Percentiles rank a stretch among this genome's conserved stretches.
Evolutionary conservation across 768 basidiomycete species (phyloP).

Genomic region (Tulasnella sp.): DNA sequence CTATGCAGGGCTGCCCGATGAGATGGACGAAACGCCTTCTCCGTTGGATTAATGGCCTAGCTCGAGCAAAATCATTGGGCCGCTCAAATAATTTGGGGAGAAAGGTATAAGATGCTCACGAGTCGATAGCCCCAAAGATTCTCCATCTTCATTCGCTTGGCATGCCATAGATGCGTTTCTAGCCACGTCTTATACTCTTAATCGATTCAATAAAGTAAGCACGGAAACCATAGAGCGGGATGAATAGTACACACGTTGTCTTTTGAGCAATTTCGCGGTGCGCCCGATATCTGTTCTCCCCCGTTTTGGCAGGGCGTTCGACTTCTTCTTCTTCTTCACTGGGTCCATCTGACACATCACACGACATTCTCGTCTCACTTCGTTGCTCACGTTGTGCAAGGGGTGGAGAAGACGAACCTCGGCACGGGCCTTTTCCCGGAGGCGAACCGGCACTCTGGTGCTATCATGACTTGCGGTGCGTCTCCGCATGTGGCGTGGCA

Average conservation of each 20-base stretch:
- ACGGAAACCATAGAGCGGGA: not conserved
- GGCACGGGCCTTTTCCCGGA: constrained; percentile 67
- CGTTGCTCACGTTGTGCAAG: not conserved
- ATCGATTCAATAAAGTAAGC: not conserved
- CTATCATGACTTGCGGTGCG: constrained; percentile 93
- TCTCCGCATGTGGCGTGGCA: constrained; percentile 83
- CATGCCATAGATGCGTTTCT: constrained; percentile 95
- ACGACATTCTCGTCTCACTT: not conserved
- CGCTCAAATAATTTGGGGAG: not conserved
- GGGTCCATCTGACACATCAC: constrained; percentile 39
- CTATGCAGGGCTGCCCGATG: constrained; percentile 80
- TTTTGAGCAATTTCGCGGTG: constrained; percentile 49
- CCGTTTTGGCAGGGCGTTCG: constrained; percentile 39
- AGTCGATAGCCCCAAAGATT: constrained; percentile 87
- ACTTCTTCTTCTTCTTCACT: constrained; percentile 29
- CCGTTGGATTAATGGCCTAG: constrained; percentile 75
- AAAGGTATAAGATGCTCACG: constrained; percentile 30
- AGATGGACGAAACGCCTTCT: constrained; percentile 85
- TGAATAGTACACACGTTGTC: constrained; percentile 51
- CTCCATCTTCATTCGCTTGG: constrained; percentile 93
- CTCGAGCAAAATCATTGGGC: not conserved
- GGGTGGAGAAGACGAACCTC: constrained; percentile 44
- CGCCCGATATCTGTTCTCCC: constrained; percentile 47
- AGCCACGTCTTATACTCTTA: constrained; percentile 84
- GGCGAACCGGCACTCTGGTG: constrained; percentile 72